Evolutionary conservation across 176 grass and related monocot species (phyloP).

Genomic region (Cenchrus purpureus): DNA sequence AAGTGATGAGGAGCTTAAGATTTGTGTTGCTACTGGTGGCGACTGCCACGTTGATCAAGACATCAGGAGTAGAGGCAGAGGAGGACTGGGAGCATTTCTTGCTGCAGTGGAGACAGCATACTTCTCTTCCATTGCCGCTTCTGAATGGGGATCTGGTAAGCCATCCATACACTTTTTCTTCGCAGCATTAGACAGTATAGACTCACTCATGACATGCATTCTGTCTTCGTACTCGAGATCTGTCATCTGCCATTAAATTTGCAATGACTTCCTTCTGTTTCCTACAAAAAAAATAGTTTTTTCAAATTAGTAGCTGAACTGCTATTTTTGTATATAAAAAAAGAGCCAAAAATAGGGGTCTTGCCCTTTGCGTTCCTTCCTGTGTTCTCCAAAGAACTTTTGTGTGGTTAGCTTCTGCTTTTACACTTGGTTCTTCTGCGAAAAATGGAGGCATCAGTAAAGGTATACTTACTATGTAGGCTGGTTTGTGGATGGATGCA

Average conservation of each 20-base stretch:
- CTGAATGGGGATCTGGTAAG: slow-evolving; percentile 53
- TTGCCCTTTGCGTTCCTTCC: not conserved
- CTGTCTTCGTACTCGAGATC: not conserved
- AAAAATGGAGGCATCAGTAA: slow-evolving; percentile 1
- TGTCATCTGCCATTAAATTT: slow-evolving; percentile 4
- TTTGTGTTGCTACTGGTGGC: slow-evolving; percentile 35
- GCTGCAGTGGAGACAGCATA: slow-evolving; percentile 24
- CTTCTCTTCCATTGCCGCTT: slow-evolving; percentile 10
- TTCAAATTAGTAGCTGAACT: not conserved
- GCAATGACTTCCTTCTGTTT: not conserved
- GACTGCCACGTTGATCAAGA: slow-evolving; percentile 9
- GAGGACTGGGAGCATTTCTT: slow-evolving; percentile 6
- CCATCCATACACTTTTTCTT: not conserved
- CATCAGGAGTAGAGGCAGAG: not conserved
- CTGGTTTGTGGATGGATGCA: slow-evolving; percentile 41
- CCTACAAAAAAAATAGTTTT: not conserved
- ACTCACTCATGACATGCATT: not conserved
- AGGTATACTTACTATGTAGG: slow-evolving; percentile 7
- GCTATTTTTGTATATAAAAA: not conserved
- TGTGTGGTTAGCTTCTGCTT: not conserved
- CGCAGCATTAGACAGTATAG: not conserved
- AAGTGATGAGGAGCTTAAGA: slow-evolving; percentile 25
- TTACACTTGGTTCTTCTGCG: not conserved
- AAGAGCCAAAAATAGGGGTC: not conserved
- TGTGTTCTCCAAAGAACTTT: not conserved